Conservation (phyloP, 225 moss, liverwort and hornwort genomes). For the Ulota crispa region DNA sequence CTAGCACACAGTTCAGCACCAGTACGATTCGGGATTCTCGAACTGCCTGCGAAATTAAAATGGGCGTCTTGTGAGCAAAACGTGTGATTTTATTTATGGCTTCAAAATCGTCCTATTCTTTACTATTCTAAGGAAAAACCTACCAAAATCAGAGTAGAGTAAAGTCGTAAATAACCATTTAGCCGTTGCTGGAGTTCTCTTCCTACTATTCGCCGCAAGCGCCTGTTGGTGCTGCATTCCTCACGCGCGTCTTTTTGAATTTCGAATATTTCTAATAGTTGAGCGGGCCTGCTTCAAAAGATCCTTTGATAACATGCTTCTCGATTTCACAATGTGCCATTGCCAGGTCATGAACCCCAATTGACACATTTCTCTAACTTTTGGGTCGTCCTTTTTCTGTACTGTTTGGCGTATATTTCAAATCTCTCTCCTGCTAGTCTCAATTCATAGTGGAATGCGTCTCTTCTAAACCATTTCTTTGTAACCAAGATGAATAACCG, state of each 20-base stretch:
- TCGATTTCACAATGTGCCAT: background rate
- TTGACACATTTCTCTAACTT: background rate
- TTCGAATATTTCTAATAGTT: background rate
- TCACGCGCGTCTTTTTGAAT: slow-evolving; percentile 9
- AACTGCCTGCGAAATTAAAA: background rate
- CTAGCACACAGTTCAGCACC: background rate
- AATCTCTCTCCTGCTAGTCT: background rate
- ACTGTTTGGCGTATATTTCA: background rate
- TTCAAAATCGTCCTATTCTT: no score
- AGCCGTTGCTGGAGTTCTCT: background rate
- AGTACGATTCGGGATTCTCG: background rate
- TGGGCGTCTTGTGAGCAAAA: no score
- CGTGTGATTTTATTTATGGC: no score
- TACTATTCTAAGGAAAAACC: no score
- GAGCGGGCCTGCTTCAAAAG: background rate
- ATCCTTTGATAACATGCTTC: background rate
- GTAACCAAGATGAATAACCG: background rate
- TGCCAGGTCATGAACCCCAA: background rate
- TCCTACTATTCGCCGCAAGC: background rate
- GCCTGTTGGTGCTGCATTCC: background rate
- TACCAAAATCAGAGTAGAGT: no score
- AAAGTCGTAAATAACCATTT: no score
- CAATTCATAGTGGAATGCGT: background rate
- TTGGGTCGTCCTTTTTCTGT: background rate
- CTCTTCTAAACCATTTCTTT: background rate